Evolutionary conservation across 257 asterid genomes (phyloP), one percentile per base, ranked within the genome.

Genomic region (Solanum chiquidenum): DNA sequence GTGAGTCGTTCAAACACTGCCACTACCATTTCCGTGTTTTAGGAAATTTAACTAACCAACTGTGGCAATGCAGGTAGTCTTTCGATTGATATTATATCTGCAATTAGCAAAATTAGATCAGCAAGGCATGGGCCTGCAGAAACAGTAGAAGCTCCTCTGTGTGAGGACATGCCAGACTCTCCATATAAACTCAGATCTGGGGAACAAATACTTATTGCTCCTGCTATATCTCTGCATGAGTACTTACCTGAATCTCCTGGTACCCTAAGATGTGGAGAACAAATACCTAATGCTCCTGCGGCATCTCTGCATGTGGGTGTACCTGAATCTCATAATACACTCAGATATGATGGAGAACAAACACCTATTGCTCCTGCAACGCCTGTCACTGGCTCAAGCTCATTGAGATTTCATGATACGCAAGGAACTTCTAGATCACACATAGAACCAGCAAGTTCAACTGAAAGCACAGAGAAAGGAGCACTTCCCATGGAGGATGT

Each of bases 321-420:
- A 83, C 42, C 68, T 7, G 91, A 60, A 88, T 84, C 90, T 72
- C 72, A 90, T 5, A 20, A 46, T 33, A 73, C 55, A 86, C 85
- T 87, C 77, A 84, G 60, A 73, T 84, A 90, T 85, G 86, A 49
- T 82, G 83, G 27, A 9, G 92, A 92, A 86, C 93, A 89, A 3
- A 21, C 88, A 77, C 90, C 94, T 34, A 90, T 93, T 86, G 97
- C 95, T 89, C 98, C 98, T 64, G 92, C 90, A 87, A 93, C 98
- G 76, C 97, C 98, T 52, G 90, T 91, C 85, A 83, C 93, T 68
- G 90, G 83, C 72, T 80, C 91, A 68, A 64, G 87, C 87, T 88
- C 90, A 7, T 87, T 86, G 40, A 91, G 93, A 89, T 62, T 91
- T 66, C 94, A 91, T 29, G 98, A 92, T 66, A 89, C 82, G 49